Evolutionary conservation across 1,284 basidiomycete species (phyloP).

Genomic region (Irpex rosettiformis): DNA sequence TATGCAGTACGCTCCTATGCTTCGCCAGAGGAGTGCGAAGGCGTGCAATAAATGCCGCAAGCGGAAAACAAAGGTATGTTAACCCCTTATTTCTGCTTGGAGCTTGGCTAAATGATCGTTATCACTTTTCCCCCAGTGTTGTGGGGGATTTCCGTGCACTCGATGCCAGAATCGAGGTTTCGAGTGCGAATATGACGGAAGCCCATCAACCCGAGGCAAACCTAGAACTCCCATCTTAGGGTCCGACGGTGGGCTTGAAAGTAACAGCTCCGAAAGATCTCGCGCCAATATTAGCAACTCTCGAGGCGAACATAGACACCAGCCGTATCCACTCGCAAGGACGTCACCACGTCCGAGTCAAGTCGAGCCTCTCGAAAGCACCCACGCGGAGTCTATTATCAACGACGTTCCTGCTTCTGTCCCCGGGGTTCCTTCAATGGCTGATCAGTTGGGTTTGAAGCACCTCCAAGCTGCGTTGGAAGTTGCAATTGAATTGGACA

Average conservation of each 20-base stretch:
- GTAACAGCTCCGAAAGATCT: background rate
- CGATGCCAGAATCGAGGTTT: slow-evolving; percentile 15
- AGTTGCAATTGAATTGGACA: background rate
- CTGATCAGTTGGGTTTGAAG: background rate
- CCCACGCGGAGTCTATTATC: too few species aligned
- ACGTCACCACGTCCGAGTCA: background rate
- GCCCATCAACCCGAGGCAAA: background rate
- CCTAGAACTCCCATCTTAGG: background rate
- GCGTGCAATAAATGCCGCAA: slow-evolving; percentile 58
- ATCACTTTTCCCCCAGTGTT: slow-evolving; percentile 10
- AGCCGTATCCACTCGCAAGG: background rate
- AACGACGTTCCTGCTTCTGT: too few species aligned
- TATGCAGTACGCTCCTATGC: slow-evolving; percentile 19
- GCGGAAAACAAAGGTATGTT: slow-evolving; percentile 52
- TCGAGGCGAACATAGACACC: background rate
- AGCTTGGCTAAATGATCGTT: background rate
- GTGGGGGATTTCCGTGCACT: slow-evolving; percentile 15
- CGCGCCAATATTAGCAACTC: background rate
- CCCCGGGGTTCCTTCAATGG: background rate
- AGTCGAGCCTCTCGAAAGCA: too few species aligned
- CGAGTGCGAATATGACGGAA: slow-evolving; percentile 11
- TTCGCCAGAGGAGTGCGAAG: slow-evolving; percentile 46
- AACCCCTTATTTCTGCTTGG: background rate
- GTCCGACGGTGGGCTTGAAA: too few species aligned
- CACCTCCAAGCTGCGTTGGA: background rate